Evolutionary conservation across 2,329 filamentous ascomycete species (phyloP).

Genomic region (Pyricularia sp.): DNA sequence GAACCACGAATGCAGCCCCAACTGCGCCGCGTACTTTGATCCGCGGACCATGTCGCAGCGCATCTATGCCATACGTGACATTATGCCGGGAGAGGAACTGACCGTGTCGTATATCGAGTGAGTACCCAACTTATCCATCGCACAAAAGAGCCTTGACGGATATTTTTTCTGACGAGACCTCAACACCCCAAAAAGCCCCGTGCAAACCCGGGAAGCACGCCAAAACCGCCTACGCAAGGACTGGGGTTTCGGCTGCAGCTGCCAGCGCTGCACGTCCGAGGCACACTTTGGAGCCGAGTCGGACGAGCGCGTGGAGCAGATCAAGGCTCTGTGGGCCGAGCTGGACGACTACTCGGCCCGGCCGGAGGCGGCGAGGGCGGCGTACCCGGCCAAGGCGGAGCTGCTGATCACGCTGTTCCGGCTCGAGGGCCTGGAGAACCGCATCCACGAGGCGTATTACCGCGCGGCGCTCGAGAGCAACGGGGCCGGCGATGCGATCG

Average conservation of each 20-base stretch:
- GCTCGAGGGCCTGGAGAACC: slow-evolving; percentile 31
- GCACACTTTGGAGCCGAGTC: slow-evolving; percentile 18
- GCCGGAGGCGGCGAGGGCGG: slow-evolving; percentile 11
- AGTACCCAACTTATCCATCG: slow-evolving; percentile 1
- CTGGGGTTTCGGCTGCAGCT: slow-evolving; percentile 31
- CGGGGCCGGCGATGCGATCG: slow-evolving; percentile 20
- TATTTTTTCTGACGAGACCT: background rate
- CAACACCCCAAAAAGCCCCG: slow-evolving; percentile 14
- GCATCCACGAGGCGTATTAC: slow-evolving; percentile 29
- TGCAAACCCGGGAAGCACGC: slow-evolving; percentile 20
- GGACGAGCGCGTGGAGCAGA: slow-evolving; percentile 22
- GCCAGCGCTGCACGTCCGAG: slow-evolving; percentile 21
- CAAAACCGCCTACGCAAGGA: slow-evolving; percentile 18
- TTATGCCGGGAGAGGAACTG: slow-evolving; percentile 28
- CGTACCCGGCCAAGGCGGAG: slow-evolving; percentile 24
- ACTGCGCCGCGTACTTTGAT: slow-evolving; percentile 27
- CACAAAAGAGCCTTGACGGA: background rate
- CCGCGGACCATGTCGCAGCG: slow-evolving; percentile 23
- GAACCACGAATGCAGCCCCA: slow-evolving; percentile 33
- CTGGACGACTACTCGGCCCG: slow-evolving; percentile 23
- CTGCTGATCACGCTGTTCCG: slow-evolving; percentile 25
- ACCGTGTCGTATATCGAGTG: slow-evolving; percentile 30
- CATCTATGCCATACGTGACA: slow-evolving; percentile 25
- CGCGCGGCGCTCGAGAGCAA: slow-evolving; percentile 29
- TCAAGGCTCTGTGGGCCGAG: slow-evolving; percentile 19